Conservation (phyloP, 257 asterid genomes). For the Datura wrightii region DNA sequence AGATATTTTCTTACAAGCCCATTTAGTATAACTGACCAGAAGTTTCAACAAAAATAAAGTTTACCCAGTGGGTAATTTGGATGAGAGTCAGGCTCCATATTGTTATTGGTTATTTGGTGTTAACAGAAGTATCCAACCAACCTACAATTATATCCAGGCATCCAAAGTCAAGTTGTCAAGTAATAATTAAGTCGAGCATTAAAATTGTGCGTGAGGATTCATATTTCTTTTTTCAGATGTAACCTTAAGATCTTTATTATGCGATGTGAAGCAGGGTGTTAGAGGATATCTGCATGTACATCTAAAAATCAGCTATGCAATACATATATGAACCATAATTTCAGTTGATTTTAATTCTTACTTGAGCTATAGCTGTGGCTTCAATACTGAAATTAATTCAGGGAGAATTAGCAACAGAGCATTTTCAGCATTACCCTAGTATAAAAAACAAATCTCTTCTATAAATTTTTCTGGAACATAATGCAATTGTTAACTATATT, state of each 20-base stretch:
- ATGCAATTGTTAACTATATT: background rate
- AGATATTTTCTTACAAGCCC: conserved; percentile 6
- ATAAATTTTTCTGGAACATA: background rate
- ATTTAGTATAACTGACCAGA: background rate
- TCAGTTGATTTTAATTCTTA: background rate
- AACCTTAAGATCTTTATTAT: background rate
- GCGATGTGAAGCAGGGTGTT: background rate
- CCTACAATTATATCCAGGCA: background rate
- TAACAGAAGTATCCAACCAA: conserved; percentile 6
- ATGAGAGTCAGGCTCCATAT: background rate
- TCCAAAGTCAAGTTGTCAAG: background rate
- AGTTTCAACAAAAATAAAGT: background rate
- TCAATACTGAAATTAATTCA: conserved; percentile 10
- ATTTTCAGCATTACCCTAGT: conserved; percentile 14
- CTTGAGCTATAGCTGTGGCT: background rate
- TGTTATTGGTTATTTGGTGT: background rate
- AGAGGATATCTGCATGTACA: background rate
- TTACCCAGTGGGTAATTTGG: conserved; percentile 11
- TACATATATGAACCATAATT: background rate
- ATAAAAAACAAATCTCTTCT: background rate
- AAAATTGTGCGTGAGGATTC: background rate
- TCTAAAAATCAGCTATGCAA: background rate
- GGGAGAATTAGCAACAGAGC: conserved; percentile 24
- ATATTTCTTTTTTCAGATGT: conserved; percentile 2
- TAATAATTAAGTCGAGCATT: background rate